phyloP scores from a whole-genome alignment of 805 yeast species.

The Candida montana region DNA sequence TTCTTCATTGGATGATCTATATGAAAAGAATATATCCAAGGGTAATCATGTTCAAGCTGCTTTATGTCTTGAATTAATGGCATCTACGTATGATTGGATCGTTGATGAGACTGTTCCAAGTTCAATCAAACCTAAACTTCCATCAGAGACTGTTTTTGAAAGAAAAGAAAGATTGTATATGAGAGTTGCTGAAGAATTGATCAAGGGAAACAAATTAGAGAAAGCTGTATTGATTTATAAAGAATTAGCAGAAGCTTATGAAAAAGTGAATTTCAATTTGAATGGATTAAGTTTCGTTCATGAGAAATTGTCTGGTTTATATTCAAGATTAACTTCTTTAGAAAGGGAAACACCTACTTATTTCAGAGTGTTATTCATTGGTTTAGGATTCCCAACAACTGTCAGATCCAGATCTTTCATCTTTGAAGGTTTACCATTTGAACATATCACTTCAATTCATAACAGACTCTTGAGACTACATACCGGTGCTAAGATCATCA shows the following conservation, averaged over 20 bases:
- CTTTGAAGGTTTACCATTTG: conserved; percentile 83
- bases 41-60: conserved; percentile 78
- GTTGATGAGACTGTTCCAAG: conserved; percentile 50
- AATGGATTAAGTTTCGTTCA: conserved; percentile 70
- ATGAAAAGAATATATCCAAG: conserved; percentile 54
- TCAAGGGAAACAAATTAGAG: conserved; percentile 68
- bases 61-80: conserved; percentile 68
- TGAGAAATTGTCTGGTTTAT: conserved; percentile 61
- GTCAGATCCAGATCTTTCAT: conserved; percentile 73
- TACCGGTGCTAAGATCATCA: conserved; percentile 74
- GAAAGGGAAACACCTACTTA: conserved; percentile 74
- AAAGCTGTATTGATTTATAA: conserved; percentile 75
- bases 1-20: conserved; percentile 72
- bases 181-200: conserved; percentile 63
- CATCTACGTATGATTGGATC: conserved; percentile 73
- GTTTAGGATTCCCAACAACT: conserved; percentile 77
- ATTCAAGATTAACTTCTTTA: conserved; percentile 56
- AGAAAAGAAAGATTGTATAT: conserved; percentile 70
- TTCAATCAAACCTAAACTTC: conserved; percentile 61
- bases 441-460: conserved; percentile 78
- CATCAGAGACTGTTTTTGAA: conserved; percentile 76
- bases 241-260: conserved; percentile 72
- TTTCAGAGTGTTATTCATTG: conserved; percentile 75
- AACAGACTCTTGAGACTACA: conserved; percentile 67
- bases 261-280: conserved; percentile 66